A percentile compares a stretch with the other conserved stretches of the same genome.
phyloP scores from a whole-genome alignment of 208 protist species.

The Acanthamoeba triangularis region DNA sequence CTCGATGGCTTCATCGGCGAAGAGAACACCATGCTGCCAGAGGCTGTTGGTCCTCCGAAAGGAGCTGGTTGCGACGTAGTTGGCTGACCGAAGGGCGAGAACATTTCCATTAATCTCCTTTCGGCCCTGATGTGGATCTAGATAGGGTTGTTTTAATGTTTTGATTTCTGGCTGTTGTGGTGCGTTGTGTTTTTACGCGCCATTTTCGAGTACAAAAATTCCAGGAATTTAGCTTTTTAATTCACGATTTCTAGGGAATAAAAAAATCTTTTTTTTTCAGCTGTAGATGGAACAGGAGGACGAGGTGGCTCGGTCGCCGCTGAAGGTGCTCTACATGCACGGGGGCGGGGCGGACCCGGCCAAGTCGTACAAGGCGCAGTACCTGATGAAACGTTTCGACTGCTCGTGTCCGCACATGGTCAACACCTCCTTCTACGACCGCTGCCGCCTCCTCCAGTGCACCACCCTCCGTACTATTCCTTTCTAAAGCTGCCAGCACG shows the following conservation, averaged over 20 bases:
- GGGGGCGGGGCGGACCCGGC: slow-evolving; percentile 24
- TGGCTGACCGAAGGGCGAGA: background rate
- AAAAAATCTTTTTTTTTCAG: too few relatives aligned
- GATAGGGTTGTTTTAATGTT: too few relatives aligned
- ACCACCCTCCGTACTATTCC: background rate
- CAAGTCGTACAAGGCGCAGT: slow-evolving; percentile 40
- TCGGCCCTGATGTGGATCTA: too few relatives aligned
- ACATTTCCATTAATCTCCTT: too few relatives aligned
- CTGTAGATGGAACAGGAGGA: background rate
- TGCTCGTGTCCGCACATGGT: slow-evolving; percentile 26
- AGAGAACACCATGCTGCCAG: background rate
- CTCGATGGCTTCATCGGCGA: background rate
- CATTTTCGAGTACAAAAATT: background rate
- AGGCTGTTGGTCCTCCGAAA: too few relatives aligned
- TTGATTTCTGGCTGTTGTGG: too few relatives aligned
- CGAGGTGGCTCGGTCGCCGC: background rate
- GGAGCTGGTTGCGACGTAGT: too few relatives aligned
- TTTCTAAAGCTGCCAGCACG: background rate
- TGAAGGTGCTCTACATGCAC: slow-evolving; percentile 47
- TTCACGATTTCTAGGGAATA: too few relatives aligned
- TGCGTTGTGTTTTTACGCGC: background rate
- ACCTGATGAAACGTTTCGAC: slow-evolving; percentile 21
- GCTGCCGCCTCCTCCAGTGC: background rate
- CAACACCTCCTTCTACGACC: slow-evolving; percentile 48
- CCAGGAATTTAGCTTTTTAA: too few relatives aligned